Conservation (phyloP, 2,329 filamentous ascomycete genomes). For the Didymella pinodella region DNA sequence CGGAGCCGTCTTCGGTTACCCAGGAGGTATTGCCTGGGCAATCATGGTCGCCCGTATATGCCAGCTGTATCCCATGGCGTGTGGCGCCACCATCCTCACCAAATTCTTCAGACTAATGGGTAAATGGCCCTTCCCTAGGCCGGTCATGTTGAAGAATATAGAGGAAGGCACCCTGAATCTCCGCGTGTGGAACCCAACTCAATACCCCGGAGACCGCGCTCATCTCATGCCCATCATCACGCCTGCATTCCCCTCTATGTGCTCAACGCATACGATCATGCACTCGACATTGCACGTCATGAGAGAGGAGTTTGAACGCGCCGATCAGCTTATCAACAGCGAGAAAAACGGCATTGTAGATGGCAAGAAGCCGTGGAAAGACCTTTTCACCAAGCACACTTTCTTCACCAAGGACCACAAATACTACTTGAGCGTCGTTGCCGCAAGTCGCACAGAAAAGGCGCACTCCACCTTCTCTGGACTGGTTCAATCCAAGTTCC, state of each 20-base stretch:
- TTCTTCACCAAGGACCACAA: constrained; percentile 96
- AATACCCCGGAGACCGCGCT: constrained; percentile 80
- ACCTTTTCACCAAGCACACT: constrained; percentile 85
- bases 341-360: constrained; percentile 80
- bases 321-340: constrained; percentile 76
- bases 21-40: constrained; percentile 96
- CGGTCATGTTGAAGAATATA: constrained; percentile 88
- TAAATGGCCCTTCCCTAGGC: constrained; percentile 92
- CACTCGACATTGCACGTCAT: constrained; percentile 86
- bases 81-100: constrained; percentile 83
- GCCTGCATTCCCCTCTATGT: constrained; percentile 97
- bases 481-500: constrained; percentile 90
- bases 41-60: constrained; percentile 97
- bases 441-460: constrained; percentile 83
- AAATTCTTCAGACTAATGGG: constrained; percentile 95
- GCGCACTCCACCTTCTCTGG: constrained; percentile 88
- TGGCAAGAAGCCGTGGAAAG: constrained; percentile 81
- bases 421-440: constrained; percentile 90
- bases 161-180: constrained; percentile 83
- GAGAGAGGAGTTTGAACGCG: constrained; percentile 80
- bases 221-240: constrained; percentile 99
- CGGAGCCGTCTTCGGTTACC: constrained; percentile 94
- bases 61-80: constrained; percentile 93
- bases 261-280: constrained; percentile 93
- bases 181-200: constrained; percentile 91